A percentile compares a stretch with the other conserved stretches of the same genome.
Evolutionary conservation across 106 monocot species (phyloP).

Genomic region (Phalaenopsis equestris): DNA sequence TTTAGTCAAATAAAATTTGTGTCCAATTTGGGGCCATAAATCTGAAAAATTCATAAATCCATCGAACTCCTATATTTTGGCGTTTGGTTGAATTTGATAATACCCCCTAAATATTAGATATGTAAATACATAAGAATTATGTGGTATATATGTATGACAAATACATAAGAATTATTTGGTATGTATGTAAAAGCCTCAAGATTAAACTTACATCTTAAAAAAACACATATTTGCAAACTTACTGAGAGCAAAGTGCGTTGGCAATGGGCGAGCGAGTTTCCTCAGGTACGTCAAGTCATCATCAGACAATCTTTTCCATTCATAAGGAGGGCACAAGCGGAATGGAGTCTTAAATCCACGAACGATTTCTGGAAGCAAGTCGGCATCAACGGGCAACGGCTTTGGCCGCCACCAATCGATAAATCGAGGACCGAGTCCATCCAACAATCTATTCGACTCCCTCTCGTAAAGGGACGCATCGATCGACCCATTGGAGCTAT

Average conservation of each 20-base stretch:
- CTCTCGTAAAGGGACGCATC: constrained; percentile 65
- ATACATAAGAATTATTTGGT: too few species aligned
- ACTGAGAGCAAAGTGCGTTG: constrained; percentile 97
- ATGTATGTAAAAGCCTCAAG: too few species aligned
- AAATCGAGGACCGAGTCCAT: constrained; percentile 87
- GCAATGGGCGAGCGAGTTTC: constrained; percentile 65
- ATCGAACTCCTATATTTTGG: too few species aligned
- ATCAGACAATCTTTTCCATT: constrained; percentile 35
- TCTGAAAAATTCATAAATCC: too few species aligned
- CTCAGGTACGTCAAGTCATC: constrained; percentile 70
- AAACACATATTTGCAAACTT: constrained; percentile 3
- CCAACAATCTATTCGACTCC: constrained; percentile 68
- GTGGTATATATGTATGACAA: too few species aligned
- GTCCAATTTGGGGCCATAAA: too few species aligned
- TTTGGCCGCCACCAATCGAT: constrained; percentile 88
- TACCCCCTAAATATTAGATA: too few species aligned
- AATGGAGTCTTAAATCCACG: constrained; percentile 54
- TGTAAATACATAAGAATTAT: too few species aligned
- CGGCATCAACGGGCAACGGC: constrained; percentile 92
- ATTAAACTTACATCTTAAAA: not conserved
- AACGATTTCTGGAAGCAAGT: constrained; percentile 80
- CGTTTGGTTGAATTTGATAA: too few species aligned
- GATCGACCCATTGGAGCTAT: constrained; percentile 7
- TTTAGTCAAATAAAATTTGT: too few species aligned
- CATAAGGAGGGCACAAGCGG: constrained; percentile 51